phyloP scores from a whole-genome alignment of 1,284 basidiomycete genomes.

The Microbotryum silenes-acaulis region DNA sequence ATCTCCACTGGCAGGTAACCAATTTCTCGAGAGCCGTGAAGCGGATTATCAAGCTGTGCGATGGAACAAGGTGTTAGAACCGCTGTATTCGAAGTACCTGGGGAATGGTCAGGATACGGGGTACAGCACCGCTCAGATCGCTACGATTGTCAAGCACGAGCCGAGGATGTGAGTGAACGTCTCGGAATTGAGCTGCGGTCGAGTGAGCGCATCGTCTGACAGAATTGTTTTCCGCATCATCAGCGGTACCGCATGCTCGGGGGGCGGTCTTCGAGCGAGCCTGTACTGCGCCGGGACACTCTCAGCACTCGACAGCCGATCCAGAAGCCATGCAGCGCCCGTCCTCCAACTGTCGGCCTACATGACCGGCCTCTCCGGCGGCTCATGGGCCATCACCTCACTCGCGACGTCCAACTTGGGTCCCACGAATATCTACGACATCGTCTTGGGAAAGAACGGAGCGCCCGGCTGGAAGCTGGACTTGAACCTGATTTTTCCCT shows the following conservation, averaged over 20 bases:
- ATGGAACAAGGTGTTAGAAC: neutral
- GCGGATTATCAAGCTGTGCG: constrained; percentile 4
- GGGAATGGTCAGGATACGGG: constrained; percentile 7
- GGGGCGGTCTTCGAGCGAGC: constrained; percentile 51
- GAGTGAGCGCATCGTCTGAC: no score
- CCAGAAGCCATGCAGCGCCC: constrained; percentile 44
- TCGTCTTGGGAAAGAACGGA: constrained; percentile 28
- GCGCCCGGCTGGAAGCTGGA: constrained; percentile 17
- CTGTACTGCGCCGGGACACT: constrained; percentile 55
- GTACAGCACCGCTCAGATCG: constrained; percentile 6
- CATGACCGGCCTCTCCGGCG: constrained; percentile 55
- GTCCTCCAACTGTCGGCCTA: constrained; percentile 59
- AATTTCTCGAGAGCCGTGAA: constrained; percentile 14
- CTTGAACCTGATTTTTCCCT: constrained; percentile 14
- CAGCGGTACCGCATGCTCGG: constrained; percentile 18
- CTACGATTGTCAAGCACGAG: neutral
- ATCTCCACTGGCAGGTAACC: constrained; percentile 4
- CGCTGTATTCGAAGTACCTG: constrained; percentile 17
- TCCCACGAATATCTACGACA: constrained; percentile 13
- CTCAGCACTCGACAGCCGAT: constrained; percentile 55
- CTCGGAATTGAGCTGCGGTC: no score
- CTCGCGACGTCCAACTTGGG: constrained; percentile 26
- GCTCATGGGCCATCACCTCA: constrained; percentile 27
- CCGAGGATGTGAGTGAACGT: no score
- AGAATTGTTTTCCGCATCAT: no score